Evolutionary conservation across 1,284 basidiomycete genomes (phyloP).

Genomic region (Ustilago xerochloae): DNA sequence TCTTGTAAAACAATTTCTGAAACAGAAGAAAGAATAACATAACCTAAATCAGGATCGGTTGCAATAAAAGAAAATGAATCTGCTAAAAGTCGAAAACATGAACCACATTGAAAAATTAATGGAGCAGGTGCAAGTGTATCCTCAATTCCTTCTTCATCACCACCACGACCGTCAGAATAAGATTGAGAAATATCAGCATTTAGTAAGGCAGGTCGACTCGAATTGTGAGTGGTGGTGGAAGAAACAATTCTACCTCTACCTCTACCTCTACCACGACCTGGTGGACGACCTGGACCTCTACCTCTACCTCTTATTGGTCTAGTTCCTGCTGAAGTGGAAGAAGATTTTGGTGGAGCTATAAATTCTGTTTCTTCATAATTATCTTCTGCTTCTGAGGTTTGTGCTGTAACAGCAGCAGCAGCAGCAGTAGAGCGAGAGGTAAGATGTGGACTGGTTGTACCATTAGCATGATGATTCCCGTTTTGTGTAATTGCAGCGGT

Average conservation of each 20-base stretch:
- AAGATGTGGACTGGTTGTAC: conserved; percentile 13
- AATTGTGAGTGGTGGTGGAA: not conserved
- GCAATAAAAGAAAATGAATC: conserved; percentile 50
- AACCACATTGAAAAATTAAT: conserved; percentile 50
- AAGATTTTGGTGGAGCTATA: conserved; percentile 12
- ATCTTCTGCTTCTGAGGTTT: conserved; percentile 18
- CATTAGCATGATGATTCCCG: too few relatives aligned
- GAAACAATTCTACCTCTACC: conserved; percentile 1
- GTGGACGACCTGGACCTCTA: conserved; percentile 1
- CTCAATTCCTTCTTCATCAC: not conserved
- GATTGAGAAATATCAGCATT: not conserved
- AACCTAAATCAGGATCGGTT: conserved; percentile 44
- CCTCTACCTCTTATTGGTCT: conserved; percentile 10
- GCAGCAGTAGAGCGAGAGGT: not conserved
- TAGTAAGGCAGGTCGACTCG: too few relatives aligned
- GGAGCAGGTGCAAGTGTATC: conserved; percentile 23
- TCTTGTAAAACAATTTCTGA: conserved; percentile 35
- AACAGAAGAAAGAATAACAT: conserved; percentile 49
- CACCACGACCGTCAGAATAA: not conserved
- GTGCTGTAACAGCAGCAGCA: too few relatives aligned
- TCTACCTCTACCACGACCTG: conserved; percentile 15
- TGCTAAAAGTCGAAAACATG: conserved; percentile 44
- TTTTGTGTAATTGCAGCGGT: not conserved
- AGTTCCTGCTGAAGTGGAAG: conserved; percentile 6
- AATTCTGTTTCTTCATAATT: conserved; percentile 40